phyloP scores from a whole-genome alignment of 768 basidiomycete genomes.

The Hebeloma cylindrosporum region DNA sequence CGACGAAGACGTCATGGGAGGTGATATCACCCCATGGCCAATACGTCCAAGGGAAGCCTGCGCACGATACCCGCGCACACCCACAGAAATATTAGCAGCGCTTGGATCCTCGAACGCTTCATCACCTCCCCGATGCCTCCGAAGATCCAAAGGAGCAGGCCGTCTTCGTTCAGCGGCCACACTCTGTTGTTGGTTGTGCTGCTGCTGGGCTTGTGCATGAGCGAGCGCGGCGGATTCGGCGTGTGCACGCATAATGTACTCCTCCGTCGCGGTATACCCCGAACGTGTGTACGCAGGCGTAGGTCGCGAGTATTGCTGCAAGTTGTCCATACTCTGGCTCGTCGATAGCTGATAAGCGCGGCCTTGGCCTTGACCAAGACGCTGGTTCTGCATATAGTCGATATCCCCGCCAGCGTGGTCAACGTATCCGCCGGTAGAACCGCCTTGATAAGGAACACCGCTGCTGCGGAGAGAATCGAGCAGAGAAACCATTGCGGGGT shows the following conservation, averaged over 20 bases:
- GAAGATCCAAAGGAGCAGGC: slow-evolving; percentile 37
- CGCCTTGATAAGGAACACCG: slow-evolving; percentile 21
- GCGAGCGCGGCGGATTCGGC: slow-evolving; percentile 30
- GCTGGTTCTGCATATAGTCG: slow-evolving; percentile 12
- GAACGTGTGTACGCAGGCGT: slow-evolving; percentile 30
- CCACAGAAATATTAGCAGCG: slow-evolving; percentile 36
- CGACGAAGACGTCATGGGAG: slow-evolving; percentile 10
- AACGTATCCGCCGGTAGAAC: slow-evolving; percentile 6
- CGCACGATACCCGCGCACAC: slow-evolving; percentile 43
- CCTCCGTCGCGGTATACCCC: slow-evolving; percentile 70
- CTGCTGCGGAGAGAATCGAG: slow-evolving; percentile 34
- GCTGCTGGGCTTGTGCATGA: slow-evolving; percentile 14
- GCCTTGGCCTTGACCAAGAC: not conserved
- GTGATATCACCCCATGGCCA: slow-evolving; percentile 19
- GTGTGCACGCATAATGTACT: slow-evolving; percentile 63
- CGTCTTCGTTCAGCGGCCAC: slow-evolving; percentile 25
- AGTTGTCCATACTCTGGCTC: slow-evolving; percentile 19
- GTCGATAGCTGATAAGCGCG: slow-evolving; percentile 10
- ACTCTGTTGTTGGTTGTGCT: slow-evolving; percentile 14
- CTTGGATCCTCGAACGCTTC: slow-evolving; percentile 11
- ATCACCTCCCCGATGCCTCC: slow-evolving; percentile 18
- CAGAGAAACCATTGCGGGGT: slow-evolving; percentile 40
- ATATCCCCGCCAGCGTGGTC: slow-evolving; percentile 3
- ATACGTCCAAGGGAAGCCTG: slow-evolving; percentile 31
- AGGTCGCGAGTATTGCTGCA: slow-evolving; percentile 22